A percentile compares a stretch with the other conserved stretches of the same genome.
These are phyloP conservation scores for Boletellus emodensis DNA, from an alignment of 768 basidiomycete species.

Conservation along the genomic window DNA sequence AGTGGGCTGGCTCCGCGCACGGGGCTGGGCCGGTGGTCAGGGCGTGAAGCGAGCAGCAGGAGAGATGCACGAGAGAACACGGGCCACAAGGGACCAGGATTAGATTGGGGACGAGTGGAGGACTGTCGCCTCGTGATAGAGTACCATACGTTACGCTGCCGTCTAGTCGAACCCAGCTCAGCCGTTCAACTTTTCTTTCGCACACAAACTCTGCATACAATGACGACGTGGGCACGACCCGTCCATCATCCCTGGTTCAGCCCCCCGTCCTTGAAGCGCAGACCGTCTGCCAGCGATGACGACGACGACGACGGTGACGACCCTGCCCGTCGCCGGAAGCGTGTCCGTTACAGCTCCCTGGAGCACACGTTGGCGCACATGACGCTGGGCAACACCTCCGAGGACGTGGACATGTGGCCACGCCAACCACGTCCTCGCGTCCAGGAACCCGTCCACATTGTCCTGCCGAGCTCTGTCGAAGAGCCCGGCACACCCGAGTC, in stretches of 20 bases:
- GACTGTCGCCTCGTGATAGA: background rate
- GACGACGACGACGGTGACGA: conserved; percentile 3
- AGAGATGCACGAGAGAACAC: no score
- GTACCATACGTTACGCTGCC: conserved; percentile 8
- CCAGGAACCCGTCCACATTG: conserved; percentile 4
- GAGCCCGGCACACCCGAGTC: conserved; percentile 45
- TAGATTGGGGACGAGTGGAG: no score
- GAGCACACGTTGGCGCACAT: conserved; percentile 59
- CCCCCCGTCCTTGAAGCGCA: conserved; percentile 40
- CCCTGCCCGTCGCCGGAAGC: conserved; percentile 40
- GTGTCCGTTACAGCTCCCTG: conserved; percentile 45
- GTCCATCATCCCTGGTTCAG: conserved; percentile 44
- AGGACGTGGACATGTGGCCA: conserved; percentile 19
- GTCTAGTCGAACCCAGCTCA: no score
- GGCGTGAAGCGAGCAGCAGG: conserved; percentile 32
- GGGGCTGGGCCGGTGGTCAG: conserved; percentile 78
- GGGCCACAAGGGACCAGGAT: no score
- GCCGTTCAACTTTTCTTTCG: background rate
- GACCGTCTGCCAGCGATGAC: conserved; percentile 20
- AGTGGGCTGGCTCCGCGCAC: conserved; percentile 76
- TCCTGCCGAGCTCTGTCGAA: conserved; percentile 40
- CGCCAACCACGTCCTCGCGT: conserved; percentile 1
- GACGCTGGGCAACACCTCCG: conserved; percentile 20
- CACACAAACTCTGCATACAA: background rate
- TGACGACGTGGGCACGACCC: conserved; percentile 35